Evolutionary conservation across 2,329 filamentous ascomycete species (phyloP).

Genomic region (Fusarium equiseti): DNA sequence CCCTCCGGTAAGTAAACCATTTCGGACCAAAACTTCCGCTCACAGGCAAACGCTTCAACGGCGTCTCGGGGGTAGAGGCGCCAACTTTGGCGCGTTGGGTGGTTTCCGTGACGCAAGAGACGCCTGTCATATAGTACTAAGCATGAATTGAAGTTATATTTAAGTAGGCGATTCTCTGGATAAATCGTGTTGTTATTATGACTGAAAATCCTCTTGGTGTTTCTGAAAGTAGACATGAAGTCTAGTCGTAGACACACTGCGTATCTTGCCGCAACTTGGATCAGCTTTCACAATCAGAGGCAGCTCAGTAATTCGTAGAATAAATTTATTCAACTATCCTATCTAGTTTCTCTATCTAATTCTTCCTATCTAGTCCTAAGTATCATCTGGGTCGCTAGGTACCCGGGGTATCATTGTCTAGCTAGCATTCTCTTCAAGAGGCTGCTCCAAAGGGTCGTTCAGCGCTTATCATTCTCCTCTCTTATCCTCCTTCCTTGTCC

Average conservation of each 20-base stretch:
- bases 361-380: not conserved
- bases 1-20: accelerated
- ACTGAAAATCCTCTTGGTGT: too few species aligned
- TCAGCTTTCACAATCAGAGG: not conserved
- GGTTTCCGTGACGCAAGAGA: not conserved
- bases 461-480: not conserved
- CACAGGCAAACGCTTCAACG: not conserved
- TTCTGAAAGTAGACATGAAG: too few species aligned
- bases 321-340: not conserved
- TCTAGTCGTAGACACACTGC: not conserved
- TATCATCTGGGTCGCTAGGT: not conserved
- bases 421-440: not conserved
- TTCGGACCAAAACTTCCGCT: not conserved
- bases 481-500: too few species aligned
- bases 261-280: not conserved
- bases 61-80: not conserved
- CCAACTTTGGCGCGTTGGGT: too few species aligned
- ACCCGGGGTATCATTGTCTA: not conserved
- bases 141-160: accelerated
- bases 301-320: not conserved
- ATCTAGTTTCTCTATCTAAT: not conserved
- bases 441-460: not conserved
- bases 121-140: not conserved
- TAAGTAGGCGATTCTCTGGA: not conserved
- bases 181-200: not conserved